These are phyloP conservation scores for Fraxinus nigra DNA, from an alignment of 305 asterid species.

Conservation along the genomic window DNA sequence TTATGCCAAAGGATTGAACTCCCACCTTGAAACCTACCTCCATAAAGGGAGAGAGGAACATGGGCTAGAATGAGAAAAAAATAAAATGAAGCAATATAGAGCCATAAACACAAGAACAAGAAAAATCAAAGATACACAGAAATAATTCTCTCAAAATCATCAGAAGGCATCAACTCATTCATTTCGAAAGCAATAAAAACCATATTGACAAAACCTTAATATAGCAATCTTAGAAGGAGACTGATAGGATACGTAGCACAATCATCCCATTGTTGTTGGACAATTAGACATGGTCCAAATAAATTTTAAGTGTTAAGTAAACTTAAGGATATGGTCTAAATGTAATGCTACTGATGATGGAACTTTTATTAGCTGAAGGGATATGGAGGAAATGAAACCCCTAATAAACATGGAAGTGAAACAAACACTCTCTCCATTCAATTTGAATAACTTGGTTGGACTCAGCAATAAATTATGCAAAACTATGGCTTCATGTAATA, in stretches of 20 bases:
- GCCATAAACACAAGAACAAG: not conserved
- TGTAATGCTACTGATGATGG: not conserved
- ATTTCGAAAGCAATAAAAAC: not conserved
- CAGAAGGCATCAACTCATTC: not conserved
- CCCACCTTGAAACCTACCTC: not conserved
- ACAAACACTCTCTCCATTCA: not conserved
- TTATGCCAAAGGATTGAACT: not conserved
- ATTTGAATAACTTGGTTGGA: not conserved
- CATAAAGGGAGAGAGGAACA: not conserved
- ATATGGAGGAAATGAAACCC: not conserved
- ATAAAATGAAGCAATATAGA: not conserved
- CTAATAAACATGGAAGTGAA: not conserved
- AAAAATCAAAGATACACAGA: not conserved
- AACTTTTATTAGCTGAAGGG: not conserved
- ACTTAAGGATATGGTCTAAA: not conserved
- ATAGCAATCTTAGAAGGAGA: not conserved
- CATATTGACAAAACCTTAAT: not conserved
- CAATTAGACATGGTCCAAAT: not conserved
- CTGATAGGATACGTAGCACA: not conserved
- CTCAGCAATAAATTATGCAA: not conserved
- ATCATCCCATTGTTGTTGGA: not conserved
- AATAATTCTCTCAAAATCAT: not conserved
- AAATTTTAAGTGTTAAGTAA: not conserved
- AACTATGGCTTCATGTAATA: not conserved
- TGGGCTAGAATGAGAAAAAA: not conserved